phyloP scores from a whole-genome alignment of 768 basidiomycete genomes.

The Russula griseocarnosa region DNA sequence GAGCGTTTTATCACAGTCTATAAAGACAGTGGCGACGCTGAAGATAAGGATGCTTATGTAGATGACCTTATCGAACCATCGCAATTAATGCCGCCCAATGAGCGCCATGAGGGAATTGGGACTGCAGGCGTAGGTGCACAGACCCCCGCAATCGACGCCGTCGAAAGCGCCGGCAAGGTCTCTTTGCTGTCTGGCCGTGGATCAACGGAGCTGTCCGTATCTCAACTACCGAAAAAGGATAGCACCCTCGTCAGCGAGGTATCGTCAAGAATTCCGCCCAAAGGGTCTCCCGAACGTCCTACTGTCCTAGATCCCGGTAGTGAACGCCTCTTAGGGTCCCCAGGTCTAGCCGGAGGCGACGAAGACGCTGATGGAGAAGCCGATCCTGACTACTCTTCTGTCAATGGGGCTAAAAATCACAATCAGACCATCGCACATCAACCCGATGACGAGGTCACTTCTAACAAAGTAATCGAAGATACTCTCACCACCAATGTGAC shows the following conservation, averaged over 20 bases:
- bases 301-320: not conserved
- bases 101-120: not conserved
- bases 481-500: not conserved
- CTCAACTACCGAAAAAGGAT: conserved; percentile 1
- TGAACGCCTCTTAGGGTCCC: not conserved
- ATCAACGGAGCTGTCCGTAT: not conserved
- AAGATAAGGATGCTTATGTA: not conserved
- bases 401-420: not conserved
- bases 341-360: conserved; percentile 6
- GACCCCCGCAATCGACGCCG: not conserved
- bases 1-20: not conserved
- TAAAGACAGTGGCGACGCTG: not conserved
- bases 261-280: not conserved
- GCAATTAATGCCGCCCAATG: not conserved
- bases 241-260: not conserved
- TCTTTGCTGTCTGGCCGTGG: not conserved
- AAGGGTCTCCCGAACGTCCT: not conserved
- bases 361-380: conserved; percentile 28
- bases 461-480: conserved; percentile 3
- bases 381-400: conserved; percentile 26
- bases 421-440: not conserved
- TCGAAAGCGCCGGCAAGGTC: not conserved
- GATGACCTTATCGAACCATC: not conserved
- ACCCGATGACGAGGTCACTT: not conserved
- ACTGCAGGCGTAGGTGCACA: not conserved